Percentiles rank a stretch among this genome's conserved stretches.
Evolutionary conservation across 768 basidiomycete species (phyloP).

Genomic region (Russula compacta): DNA sequence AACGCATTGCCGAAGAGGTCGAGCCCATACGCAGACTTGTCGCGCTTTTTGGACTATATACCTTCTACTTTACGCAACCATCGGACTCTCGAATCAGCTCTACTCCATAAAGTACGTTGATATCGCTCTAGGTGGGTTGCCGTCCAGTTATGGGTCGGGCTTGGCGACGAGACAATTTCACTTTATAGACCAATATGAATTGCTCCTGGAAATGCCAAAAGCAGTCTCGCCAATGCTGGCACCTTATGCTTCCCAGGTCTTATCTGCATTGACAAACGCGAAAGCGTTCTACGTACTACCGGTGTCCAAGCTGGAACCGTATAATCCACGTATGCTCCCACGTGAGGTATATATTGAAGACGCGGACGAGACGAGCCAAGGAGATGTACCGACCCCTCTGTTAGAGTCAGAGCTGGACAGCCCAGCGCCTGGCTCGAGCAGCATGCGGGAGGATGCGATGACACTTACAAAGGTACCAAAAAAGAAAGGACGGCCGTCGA

Average conservation of each 20-base stretch:
- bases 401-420: not conserved
- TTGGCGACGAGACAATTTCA: not conserved
- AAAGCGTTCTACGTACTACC: slow-evolving; percentile 57
- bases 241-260: slow-evolving; percentile 41
- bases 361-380: not conserved
- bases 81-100: slow-evolving; percentile 42
- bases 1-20: slow-evolving; percentile 42
- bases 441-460: not conserved
- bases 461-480: slow-evolving; percentile 4
- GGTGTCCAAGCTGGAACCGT: slow-evolving; percentile 35
- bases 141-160: slow-evolving; percentile 31
- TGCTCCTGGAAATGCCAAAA: slow-evolving; percentile 41
- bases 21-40: slow-evolving; percentile 46
- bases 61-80: slow-evolving; percentile 63
- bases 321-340: slow-evolving; percentile 59
- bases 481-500: slow-evolving; percentile 21
- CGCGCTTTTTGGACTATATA: slow-evolving; percentile 62
- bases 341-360: slow-evolving; percentile 53
- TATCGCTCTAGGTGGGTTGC: slow-evolving; percentile 35
- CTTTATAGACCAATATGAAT: slow-evolving; percentile 45
- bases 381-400: not conserved
- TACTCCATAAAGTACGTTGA: slow-evolving; percentile 45
- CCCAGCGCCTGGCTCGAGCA: not conserved
- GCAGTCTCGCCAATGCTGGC: slow-evolving; percentile 38
- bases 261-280: slow-evolving; percentile 39